Conservation (phyloP, 1,284 basidiomycete genomes). For the Rhodotorula sp. region DNA sequence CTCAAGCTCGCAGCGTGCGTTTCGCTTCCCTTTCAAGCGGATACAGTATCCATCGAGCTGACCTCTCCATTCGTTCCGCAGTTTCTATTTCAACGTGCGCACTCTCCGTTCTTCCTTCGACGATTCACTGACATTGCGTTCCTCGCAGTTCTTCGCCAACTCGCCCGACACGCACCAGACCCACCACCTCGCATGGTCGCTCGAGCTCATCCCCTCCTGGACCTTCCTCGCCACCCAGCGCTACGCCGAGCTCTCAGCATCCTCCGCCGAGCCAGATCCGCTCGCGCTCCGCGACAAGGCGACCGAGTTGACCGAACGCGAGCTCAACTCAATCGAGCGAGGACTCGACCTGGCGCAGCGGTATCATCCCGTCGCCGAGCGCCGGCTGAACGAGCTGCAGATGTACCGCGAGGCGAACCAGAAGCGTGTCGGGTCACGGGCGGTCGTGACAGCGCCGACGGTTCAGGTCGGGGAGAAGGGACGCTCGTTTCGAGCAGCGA, state of each 20-base stretch:
- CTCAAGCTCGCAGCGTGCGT: constrained; percentile 23
- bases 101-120: rapidly evolving
- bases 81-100: constrained; percentile 18
- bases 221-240: constrained; percentile 20
- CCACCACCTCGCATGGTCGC: constrained; percentile 20
- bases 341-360: constrained; percentile 14
- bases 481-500: constrained; percentile 7
- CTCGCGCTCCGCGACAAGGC: not conserved
- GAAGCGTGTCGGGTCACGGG: not conserved
- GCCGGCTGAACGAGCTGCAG: constrained; percentile 13
- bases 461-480: not conserved
- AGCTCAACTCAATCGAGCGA: constrained; percentile 34
- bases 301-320: constrained; percentile 19
- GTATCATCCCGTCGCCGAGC: constrained; percentile 21
- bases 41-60: not conserved
- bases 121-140: not conserved
- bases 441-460: not conserved
- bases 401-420: not conserved
- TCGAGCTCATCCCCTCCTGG: constrained; percentile 28
- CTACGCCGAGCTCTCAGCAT: not conserved
- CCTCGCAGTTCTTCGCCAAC: constrained; percentile 12
- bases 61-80: not conserved
- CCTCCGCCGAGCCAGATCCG: too few species aligned
- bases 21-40: not conserved
- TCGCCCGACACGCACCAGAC: constrained; percentile 26